Conservation (phyloP, 345 rosid species). For the Gossypium anomalum region DNA sequence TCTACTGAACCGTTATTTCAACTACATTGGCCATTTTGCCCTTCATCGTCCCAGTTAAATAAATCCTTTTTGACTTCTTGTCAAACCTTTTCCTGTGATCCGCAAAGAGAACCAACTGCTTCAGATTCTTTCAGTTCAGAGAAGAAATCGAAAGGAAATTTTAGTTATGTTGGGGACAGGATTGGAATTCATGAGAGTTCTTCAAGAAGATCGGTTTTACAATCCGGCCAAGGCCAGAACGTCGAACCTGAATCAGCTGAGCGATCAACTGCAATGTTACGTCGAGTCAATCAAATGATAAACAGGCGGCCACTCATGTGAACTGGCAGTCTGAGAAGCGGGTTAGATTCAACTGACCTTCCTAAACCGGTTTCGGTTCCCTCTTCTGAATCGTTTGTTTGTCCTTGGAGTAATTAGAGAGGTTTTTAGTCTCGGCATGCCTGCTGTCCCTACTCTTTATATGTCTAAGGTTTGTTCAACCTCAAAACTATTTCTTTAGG, state of each 20-base stretch:
- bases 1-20: background rate
- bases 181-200: conserved; percentile 36
- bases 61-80: conserved; percentile 13
- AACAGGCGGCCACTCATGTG: background rate
- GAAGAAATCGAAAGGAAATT: background rate
- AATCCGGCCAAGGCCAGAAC: conserved; percentile 34
- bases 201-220: conserved; percentile 48
- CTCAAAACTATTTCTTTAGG: background rate
- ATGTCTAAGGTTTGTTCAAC: conserved; percentile 42
- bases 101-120: background rate
- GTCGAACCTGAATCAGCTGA: conserved; percentile 29
- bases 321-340: conserved; percentile 28
- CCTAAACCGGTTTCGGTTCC: conserved; percentile 21
- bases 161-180: conserved; percentile 48
- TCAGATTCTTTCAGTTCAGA: background rate
- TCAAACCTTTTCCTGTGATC: conserved; percentile 4
- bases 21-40: conserved; percentile 18
- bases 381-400: conserved; percentile 22
- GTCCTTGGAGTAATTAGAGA: conserved; percentile 41
- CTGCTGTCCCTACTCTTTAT: conserved; percentile 46
- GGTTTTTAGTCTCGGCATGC: conserved; percentile 52
- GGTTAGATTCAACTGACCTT: conserved; percentile 12
- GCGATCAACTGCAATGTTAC: conserved; percentile 34
- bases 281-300: conserved; percentile 29
- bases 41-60: conserved; percentile 12